Conservation (phyloP, 2,329 filamentous ascomycete genomes). For the Calycina herbarum region DNA sequence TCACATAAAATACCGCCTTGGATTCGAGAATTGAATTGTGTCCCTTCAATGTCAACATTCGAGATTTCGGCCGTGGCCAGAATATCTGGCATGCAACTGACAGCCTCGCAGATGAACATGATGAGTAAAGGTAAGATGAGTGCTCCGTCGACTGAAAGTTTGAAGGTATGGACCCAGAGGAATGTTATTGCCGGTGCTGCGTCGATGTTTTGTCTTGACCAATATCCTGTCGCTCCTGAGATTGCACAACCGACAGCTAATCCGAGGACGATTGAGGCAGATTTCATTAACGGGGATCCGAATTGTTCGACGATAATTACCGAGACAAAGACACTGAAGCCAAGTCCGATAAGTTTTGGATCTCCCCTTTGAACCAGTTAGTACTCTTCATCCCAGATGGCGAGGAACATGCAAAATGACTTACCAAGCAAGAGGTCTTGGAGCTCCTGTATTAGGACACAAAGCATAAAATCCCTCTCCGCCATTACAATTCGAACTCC, state of each 20-base stretch:
- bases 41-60: conserved; percentile 58
- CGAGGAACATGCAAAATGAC: background rate
- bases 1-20: conserved; percentile 68
- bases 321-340: conserved; percentile 66
- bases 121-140: conserved; percentile 65
- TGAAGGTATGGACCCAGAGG: conserved; percentile 70
- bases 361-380: conserved; percentile 44
- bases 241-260: conserved; percentile 67
- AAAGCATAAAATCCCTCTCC: conserved; percentile 51
- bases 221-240: conserved; percentile 65
- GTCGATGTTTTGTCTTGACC: conserved; percentile 58
- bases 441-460: conserved; percentile 59
- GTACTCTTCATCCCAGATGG: background rate
- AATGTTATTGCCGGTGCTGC: conserved; percentile 64
- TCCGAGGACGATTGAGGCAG: conserved; percentile 63
- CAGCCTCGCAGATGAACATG: conserved; percentile 67
- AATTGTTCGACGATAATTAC: conserved; percentile 71
- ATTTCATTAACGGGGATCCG: conserved; percentile 69
- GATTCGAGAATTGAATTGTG: conserved; percentile 65
- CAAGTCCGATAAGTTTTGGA: conserved; percentile 66
- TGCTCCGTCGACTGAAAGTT: conserved; percentile 63
- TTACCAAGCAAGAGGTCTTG: conserved; percentile 57
- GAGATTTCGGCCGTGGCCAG: conserved; percentile 54
- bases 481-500: conserved; percentile 55
- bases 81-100: conserved; percentile 59